Percentiles rank a stretch among this genome's conserved stretches.
These are phyloP conservation scores for Spongospora subterranea DNA, from an alignment of 208 protist genomes.

Conservation along the genomic window DNA sequence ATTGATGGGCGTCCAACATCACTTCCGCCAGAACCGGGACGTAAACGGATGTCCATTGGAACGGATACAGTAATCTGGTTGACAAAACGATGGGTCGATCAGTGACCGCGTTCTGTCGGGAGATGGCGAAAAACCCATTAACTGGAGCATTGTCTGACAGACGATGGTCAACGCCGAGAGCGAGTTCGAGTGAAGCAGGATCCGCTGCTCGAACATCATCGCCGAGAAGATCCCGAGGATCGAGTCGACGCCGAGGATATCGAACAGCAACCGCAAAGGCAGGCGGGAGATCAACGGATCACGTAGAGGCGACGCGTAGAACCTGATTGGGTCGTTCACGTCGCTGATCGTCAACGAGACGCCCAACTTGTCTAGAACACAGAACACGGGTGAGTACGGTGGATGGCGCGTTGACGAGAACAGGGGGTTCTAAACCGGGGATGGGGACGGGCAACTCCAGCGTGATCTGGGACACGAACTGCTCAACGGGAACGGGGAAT, in stretches of 20 bases:
- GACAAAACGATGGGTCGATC: background rate
- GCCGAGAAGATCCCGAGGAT: conserved; percentile 11
- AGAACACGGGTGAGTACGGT: background rate
- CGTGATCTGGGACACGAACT: conserved; percentile 40
- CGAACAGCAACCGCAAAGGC: conserved; percentile 16
- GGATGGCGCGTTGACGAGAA: too few relatives aligned
- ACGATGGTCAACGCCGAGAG: conserved; percentile 46
- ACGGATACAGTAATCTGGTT: conserved; percentile 24
- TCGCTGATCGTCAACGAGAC: conserved; percentile 39
- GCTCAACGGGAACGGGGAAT: background rate
- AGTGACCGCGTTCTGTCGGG: too few relatives aligned
- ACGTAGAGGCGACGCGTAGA: conserved; percentile 2
- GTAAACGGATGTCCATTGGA: conserved; percentile 53
- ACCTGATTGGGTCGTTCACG: background rate
- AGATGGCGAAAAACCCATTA: background rate
- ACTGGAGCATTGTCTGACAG: conserved; percentile 53
- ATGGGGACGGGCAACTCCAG: conserved; percentile 13
- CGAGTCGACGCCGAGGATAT: conserved; percentile 34
- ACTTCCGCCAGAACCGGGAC: conserved; percentile 39
- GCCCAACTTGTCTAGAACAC: conserved; percentile 24
- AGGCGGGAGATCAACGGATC: conserved; percentile 30
- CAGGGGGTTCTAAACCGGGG: background rate
- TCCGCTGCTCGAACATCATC: conserved; percentile 48
- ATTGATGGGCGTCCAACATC: conserved; percentile 50
- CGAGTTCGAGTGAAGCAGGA: conserved; percentile 50